These are phyloP conservation scores for Solanum habrochaites DNA, from an alignment of 257 asterid genomes.

Conservation along the genomic window DNA sequence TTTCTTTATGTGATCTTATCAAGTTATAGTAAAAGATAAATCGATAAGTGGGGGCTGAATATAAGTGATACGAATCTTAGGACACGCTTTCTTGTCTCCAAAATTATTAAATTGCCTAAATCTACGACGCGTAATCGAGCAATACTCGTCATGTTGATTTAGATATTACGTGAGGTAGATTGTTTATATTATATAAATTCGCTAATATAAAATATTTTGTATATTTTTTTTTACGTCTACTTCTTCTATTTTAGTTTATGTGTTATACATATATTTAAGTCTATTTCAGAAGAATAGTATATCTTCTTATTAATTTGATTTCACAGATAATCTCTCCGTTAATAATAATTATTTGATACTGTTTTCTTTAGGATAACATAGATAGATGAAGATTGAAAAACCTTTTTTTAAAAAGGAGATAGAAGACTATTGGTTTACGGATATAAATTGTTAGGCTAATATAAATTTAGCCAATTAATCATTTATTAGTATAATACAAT, in stretches of 20 bases:
- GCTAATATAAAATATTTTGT: background rate
- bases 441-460: background rate
- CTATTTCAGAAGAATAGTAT: fast-evolving
- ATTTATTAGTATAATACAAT: background rate
- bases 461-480: background rate
- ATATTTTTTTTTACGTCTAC: background rate
- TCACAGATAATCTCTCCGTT: fast-evolving
- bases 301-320: background rate
- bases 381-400: background rate
- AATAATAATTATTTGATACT: background rate
- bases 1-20: background rate
- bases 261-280: background rate
- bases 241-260: background rate
- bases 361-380: background rate
- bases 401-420: too few relatives aligned
- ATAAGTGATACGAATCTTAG: background rate
- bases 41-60: background rate
- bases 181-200: background rate
- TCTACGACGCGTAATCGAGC: background rate
- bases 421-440: too few relatives aligned
- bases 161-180: fast-evolving
- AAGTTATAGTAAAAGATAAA: background rate
- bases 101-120: background rate
- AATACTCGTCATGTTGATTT: background rate
- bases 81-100: background rate